Evolutionary conservation across 2,329 filamentous ascomycete genomes (phyloP), one percentile per base, ranked within the genome.

Genomic region (Massarina eburnea): DNA sequence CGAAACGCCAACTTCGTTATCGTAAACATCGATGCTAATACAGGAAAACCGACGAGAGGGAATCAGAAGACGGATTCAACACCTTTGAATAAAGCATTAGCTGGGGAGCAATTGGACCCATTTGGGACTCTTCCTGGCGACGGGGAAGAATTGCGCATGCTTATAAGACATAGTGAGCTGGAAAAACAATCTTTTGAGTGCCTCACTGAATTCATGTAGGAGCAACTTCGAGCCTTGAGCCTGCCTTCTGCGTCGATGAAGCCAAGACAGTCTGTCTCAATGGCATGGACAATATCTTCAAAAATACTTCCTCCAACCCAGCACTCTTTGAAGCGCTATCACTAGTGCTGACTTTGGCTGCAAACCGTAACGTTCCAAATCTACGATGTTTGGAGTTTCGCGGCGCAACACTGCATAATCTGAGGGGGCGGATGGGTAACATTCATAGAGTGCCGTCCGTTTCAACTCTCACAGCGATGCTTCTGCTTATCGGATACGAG

Each of bases 401-500:
- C 12, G 51, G 57, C 14, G 44, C 52, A 20, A 45, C 52, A 9
- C 41, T 57, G 12, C 43, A 42, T 6, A 46, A 41, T 24, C 36
- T 57, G 2, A 41, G 46, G 8, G 38, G 29, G 3, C 35, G 48
- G 27, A 51, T 54, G 43, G 34, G 26, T 8, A 22, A 48, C 34
- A 24, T 43, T 8, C 15, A 32, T 7, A 39, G 34, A 19, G 41
- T 50, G 9, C 51, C 51, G 8, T 35, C 43, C 20, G 43, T 54
- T 2, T 54, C 54, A 12, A 57, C 50, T 3, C 34, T 57, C 7
- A 51, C 49, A 12, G 54, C 54, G 5, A 59, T 57, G 47, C 32
- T 57, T 22, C n/a, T 57, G 29, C 27, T 57, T 19, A 52, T 57
- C n/a, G 50, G 57, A 14, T 59, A 53, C 21, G 52, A 57, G 41